Percentiles rank a stretch among this genome's conserved stretches.
Conservation (phyloP, 1,139 yeast species). For the Suhomyces terraborum region DNA sequence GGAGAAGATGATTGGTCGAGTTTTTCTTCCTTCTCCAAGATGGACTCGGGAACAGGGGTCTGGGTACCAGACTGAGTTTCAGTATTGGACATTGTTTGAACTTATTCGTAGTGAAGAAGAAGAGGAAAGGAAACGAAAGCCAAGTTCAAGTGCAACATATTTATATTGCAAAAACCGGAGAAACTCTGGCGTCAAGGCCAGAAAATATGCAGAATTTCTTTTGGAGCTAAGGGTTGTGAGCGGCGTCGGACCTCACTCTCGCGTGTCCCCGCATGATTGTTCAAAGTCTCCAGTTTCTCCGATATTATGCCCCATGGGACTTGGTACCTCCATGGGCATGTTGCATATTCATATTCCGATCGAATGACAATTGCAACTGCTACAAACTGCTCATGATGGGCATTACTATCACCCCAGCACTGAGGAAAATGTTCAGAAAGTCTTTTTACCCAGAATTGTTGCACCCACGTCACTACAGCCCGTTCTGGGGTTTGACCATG, state of each 20-base stretch:
- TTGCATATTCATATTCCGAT: no score
- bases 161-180: conserved; percentile 16
- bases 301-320: conserved; percentile 13
- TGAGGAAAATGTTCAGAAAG: no score
- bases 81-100: conserved; percentile 27
- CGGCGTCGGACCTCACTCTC: not conserved
- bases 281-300: conserved; percentile 19
- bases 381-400: not conserved
- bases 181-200: conserved; percentile 1
- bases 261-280: conserved; percentile 9
- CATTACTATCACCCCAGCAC: no score
- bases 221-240: conserved; percentile 1
- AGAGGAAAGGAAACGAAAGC: conserved; percentile 1
- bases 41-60: conserved; percentile 37
- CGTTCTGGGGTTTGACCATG: no score
- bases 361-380: not conserved
- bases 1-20: conserved; percentile 9
- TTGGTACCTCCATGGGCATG: conserved; percentile 12
- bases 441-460: no score
- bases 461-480: no score
- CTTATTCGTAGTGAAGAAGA: no score
- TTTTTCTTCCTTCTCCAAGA: conserved; percentile 31
- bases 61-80: conserved; percentile 32
- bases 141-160: conserved; percentile 4
- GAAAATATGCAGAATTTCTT: conserved; percentile 6